phyloP scores from a whole-genome alignment of 1,284 basidiomycete species.

The Termitomyces sp. region DNA sequence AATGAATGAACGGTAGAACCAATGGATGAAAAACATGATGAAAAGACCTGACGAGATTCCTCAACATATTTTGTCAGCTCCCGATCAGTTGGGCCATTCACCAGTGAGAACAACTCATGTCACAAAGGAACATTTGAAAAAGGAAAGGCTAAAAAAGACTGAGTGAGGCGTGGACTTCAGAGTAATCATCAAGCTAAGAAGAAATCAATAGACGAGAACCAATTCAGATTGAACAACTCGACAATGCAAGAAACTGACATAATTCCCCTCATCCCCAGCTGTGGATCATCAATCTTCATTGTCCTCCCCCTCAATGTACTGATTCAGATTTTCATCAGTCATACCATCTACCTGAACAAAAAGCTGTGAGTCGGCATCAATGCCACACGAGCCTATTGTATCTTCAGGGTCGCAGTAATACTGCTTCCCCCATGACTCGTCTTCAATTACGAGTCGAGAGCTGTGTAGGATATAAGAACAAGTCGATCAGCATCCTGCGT shows the following conservation, averaged over 20 bases:
- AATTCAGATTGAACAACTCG: background rate
- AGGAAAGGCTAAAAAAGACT: background rate
- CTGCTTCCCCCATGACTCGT: background rate
- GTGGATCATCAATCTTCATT: background rate
- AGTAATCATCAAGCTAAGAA: background rate
- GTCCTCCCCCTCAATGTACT: conserved; percentile 6
- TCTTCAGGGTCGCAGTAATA: conserved; percentile 10
- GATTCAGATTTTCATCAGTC: background rate
- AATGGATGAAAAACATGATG: background rate
- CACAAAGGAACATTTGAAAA: background rate
- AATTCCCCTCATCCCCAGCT: background rate
- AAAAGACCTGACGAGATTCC: background rate
- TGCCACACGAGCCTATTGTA: conserved; percentile 11
- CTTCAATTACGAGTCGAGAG: conserved; percentile 2
- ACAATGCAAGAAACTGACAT: background rate
- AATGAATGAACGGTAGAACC: background rate
- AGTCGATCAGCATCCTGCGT: background rate
- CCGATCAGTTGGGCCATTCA: no score
- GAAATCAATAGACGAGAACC: background rate
- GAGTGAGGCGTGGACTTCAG: background rate
- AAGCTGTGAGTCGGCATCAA: conserved; percentile 1
- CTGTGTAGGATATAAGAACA: background rate
- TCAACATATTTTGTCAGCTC: no score
- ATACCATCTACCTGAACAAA: conserved; percentile 6
- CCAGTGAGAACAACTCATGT: background rate